A percentile compares a stretch with the other conserved stretches of the same genome.
phyloP scores from a whole-genome alignment of 257 asterid genomes.

The Pogostemon cablin region DNA sequence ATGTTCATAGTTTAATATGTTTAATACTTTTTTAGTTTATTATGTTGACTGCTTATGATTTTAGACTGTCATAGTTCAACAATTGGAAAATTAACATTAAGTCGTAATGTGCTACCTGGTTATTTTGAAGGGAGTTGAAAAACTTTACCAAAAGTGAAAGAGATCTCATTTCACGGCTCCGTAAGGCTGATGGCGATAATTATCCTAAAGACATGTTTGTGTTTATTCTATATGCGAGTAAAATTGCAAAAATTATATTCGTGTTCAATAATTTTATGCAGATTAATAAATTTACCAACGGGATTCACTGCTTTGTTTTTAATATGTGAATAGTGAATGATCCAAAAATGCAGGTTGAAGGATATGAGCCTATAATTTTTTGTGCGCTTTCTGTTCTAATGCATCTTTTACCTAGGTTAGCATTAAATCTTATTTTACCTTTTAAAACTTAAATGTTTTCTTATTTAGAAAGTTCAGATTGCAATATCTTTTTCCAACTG shows the following conservation, averaged over 20 bases:
- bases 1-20: too few relatives aligned
- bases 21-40: too few relatives aligned
- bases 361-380: constrained; percentile 76
- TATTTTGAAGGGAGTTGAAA: too few relatives aligned
- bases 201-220: constrained; percentile 80
- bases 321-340: constrained; percentile 26
- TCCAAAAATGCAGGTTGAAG: constrained; percentile 95
- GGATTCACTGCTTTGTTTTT: constrained; percentile 24
- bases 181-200: not conserved
- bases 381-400: constrained; percentile 90
- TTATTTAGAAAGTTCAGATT: constrained; percentile 3
- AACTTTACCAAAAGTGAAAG: too few relatives aligned
- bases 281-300: constrained; percentile 10
- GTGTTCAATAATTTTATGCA: constrained; percentile 14
- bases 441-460: not conserved
- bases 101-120: too few relatives aligned
- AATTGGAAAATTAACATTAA: too few relatives aligned
- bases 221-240: constrained; percentile 90
- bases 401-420: constrained; percentile 94
- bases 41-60: too few relatives aligned
- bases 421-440: constrained; percentile 2
- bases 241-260: constrained; percentile 22
- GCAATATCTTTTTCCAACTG: constrained; percentile 28
- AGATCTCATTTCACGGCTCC: too few relatives aligned
- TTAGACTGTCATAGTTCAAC: too few relatives aligned